Evolutionary conservation across 768 basidiomycete genomes (phyloP).

Genomic region (Lactarius tabidus): DNA sequence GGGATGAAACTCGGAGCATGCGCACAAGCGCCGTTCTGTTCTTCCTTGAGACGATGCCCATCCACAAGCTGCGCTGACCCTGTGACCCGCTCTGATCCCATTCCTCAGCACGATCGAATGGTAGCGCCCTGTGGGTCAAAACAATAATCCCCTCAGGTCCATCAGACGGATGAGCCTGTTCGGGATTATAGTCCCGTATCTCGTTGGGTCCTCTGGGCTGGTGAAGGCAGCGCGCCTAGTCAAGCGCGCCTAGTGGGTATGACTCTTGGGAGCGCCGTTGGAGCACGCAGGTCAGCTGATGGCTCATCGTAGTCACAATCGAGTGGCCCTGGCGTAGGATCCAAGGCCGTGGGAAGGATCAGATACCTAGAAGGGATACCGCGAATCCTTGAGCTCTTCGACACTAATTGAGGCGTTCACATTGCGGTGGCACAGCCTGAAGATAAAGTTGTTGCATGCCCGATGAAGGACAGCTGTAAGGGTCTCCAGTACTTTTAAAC

Average conservation of each 20-base stretch:
- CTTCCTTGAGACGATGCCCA: not conserved
- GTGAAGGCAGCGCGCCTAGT: not conserved
- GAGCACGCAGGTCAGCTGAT: slow-evolving; percentile 2
- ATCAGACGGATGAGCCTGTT: not conserved
- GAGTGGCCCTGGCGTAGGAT: not conserved
- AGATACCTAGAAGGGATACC: not conserved
- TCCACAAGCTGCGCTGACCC: not conserved
- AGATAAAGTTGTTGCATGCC: not conserved
- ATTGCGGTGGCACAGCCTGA: not conserved
- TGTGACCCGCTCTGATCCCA: not conserved
- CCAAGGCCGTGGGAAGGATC: not conserved
- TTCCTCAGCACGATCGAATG: not conserved
- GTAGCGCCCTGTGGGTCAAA: not conserved
- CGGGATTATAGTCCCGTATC: not conserved
- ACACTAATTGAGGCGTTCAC: not conserved
- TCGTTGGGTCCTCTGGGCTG: not conserved
- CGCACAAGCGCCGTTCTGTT: slow-evolving; percentile 5
- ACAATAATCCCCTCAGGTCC: not conserved
- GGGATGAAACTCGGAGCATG: not conserved
- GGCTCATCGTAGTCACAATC: not conserved
- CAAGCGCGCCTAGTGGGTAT: not conserved
- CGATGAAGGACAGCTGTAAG: not conserved
- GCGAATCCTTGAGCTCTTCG: not conserved
- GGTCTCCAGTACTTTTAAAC: not conserved
- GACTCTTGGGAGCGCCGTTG: not conserved